Conservation (phyloP, 2,329 filamentous ascomycete species). For the Microascus cirrosus region DNA sequence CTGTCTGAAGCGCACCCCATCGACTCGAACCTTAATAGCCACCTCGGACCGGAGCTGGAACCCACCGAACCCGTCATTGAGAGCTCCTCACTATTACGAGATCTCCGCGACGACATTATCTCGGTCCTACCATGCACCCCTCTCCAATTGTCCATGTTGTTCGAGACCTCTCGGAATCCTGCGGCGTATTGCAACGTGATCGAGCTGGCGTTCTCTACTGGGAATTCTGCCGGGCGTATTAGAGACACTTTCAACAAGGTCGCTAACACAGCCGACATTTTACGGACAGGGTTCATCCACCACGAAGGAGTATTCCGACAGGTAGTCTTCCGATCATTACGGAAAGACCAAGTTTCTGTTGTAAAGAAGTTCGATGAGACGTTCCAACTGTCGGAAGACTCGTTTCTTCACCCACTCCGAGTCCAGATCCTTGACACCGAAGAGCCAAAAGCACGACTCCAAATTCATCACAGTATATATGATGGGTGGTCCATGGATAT, state of each 20-base stretch:
- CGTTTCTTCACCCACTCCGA: constrained; percentile 44
- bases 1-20: background rate
- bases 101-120: constrained; percentile 16
- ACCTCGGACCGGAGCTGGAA: background rate
- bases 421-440: constrained; percentile 38
- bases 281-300: constrained; percentile 65
- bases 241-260: constrained; percentile 36
- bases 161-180: constrained; percentile 52
- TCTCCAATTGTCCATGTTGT: constrained; percentile 70
- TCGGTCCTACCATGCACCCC: constrained; percentile 54
- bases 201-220: constrained; percentile 43
- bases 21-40: background rate
- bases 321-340: constrained; percentile 48
- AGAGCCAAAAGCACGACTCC: constrained; percentile 28
- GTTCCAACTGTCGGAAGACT: constrained; percentile 24
- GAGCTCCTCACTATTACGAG: background rate
- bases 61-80: background rate
- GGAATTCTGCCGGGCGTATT: constrained; percentile 25
- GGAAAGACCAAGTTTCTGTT: constrained; percentile 27
- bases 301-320: constrained; percentile 43
- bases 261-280: constrained; percentile 46
- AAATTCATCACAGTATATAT: constrained; percentile 75
- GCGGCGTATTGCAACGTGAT: constrained; percentile 70
- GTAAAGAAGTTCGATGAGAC: constrained; percentile 23
- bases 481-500: constrained; percentile 90